Conservation (phyloP, 2,329 filamentous ascomycete genomes). For the Phyllosticta citrichinensis region DNA sequence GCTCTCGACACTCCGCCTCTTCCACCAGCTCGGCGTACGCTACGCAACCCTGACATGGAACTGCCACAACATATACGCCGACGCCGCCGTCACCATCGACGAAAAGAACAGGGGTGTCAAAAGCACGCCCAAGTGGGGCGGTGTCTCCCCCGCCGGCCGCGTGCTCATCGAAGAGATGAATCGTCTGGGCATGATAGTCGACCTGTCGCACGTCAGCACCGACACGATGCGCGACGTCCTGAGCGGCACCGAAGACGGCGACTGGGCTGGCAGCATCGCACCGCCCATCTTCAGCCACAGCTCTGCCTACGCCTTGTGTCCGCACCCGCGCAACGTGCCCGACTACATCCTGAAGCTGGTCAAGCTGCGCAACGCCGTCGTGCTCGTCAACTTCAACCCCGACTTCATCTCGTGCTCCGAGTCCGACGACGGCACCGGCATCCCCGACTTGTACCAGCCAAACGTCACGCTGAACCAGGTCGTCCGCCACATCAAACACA, state of each 20-base stretch:
- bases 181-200: slow-evolving; percentile 85
- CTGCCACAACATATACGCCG: slow-evolving; percentile 83
- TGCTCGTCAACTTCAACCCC: slow-evolving; percentile 86
- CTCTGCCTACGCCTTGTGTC: slow-evolving; percentile 69
- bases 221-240: slow-evolving; percentile 83
- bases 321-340: slow-evolving; percentile 82
- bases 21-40: slow-evolving; percentile 67
- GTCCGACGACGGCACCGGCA: slow-evolving; percentile 47
- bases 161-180: slow-evolving; percentile 81
- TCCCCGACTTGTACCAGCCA: slow-evolving; percentile 57
- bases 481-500: slow-evolving; percentile 69
- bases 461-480: slow-evolving; percentile 70
- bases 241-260: slow-evolving; percentile 39
- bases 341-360: slow-evolving; percentile 73
- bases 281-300: slow-evolving; percentile 87
- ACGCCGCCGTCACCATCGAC: slow-evolving; percentile 61
- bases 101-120: slow-evolving; percentile 26
- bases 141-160: slow-evolving; percentile 61
- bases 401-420: slow-evolving; percentile 70
- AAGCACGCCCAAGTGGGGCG: slow-evolving; percentile 53
- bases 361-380: slow-evolving; percentile 60
- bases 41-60: slow-evolving; percentile 90
- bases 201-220: slow-evolving; percentile 66
- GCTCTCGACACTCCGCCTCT: slow-evolving; percentile 62
- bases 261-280: slow-evolving; percentile 63